These are phyloP conservation scores for Rhynchospora breviuscula DNA, from an alignment of 176 grass and related monocot species.

Conservation along the genomic window DNA sequence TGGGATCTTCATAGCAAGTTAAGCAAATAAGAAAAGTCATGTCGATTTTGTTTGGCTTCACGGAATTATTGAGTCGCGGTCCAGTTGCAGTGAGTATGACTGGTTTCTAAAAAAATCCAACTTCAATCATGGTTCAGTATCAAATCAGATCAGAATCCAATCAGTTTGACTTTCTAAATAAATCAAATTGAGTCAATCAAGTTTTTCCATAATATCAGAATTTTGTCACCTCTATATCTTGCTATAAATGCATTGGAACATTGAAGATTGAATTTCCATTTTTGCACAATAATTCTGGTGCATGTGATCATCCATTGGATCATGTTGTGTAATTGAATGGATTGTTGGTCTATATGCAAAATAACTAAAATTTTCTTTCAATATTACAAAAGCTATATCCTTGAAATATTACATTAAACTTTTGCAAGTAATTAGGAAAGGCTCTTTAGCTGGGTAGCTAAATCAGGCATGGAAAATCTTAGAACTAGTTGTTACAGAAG, in stretches of 20 bases:
- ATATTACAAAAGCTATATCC: neutral
- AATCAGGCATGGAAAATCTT: neutral
- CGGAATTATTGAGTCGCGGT: too few relatives aligned
- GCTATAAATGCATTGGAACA: neutral
- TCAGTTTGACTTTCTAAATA: too few relatives aligned
- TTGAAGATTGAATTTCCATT: neutral
- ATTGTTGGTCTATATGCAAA: neutral
- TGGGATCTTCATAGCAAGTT: too few relatives aligned
- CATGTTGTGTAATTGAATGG: neutral
- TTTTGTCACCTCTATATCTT: too few relatives aligned
- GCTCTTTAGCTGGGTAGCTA: neutral
- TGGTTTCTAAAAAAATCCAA: too few relatives aligned
- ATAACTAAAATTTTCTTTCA: neutral
- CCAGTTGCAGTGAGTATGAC: too few relatives aligned
- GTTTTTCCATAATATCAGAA: too few relatives aligned
- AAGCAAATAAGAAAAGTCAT: too few relatives aligned
- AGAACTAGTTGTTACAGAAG: neutral
- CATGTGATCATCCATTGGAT: neutral
- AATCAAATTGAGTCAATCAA: too few relatives aligned
- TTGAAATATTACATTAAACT: neutral
- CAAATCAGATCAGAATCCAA: too few relatives aligned
- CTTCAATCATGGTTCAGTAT: too few relatives aligned
- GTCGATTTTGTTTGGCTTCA: too few relatives aligned
- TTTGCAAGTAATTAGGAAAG: neutral
- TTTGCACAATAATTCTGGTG: neutral